phyloP scores from a whole-genome alignment of 305 asterid genomes.

The Solanum chacoense region DNA sequence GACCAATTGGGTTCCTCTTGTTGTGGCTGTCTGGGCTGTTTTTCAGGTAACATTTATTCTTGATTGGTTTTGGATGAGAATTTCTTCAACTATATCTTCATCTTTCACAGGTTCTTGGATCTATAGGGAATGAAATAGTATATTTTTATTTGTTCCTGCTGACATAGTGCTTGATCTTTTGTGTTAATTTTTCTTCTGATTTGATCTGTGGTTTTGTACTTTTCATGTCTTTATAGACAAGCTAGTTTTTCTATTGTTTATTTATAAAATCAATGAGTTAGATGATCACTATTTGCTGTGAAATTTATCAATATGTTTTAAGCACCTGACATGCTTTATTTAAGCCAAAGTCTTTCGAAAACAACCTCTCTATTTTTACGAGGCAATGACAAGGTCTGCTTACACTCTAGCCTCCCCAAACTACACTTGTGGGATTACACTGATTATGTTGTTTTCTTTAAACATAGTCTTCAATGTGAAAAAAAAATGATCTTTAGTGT shows the following conservation, averaged over 20 bases:
- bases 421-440: background rate
- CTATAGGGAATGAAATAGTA: background rate
- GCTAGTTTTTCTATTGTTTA: background rate
- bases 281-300: background rate
- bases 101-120: background rate
- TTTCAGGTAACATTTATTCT: slow-evolving; percentile 46
- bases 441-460: background rate
- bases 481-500: background rate
- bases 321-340: background rate
- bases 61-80: background rate
- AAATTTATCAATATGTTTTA: background rate
- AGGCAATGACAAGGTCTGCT: background rate
- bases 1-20: slow-evolving; percentile 86
- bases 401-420: background rate
- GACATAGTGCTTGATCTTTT: background rate
- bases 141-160: background rate
- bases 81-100: background rate
- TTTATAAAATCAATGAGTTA: background rate
- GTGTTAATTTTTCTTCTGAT: background rate
- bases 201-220: background rate
- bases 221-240: background rate
- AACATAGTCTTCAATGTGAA: background rate
- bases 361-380: background rate
- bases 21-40: slow-evolving; percentile 70
- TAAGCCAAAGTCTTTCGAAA: background rate